Conservation (phyloP, 371 early-diverging fungal genomes). For the Actinomortierella wolfii region DNA sequence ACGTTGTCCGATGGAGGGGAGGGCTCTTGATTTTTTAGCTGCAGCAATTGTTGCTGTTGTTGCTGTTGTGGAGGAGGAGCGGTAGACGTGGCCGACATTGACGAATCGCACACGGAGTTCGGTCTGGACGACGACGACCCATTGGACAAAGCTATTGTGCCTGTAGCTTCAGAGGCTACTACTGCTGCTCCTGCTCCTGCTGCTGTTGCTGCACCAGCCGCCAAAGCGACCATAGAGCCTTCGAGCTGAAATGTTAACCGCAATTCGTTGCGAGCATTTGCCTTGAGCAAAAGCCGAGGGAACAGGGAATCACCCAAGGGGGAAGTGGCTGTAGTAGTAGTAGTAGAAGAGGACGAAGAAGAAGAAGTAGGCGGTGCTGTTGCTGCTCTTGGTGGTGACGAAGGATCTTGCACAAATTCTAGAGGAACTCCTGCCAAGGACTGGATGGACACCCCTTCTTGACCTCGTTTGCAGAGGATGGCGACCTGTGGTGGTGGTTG, state of each 20-base stretch:
- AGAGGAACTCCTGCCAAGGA: constrained; percentile 4
- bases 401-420: background rate
- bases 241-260: constrained; percentile 30
- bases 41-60: no score
- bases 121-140: background rate
- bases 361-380: background rate
- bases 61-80: no score
- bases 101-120: background rate
- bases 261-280: constrained; percentile 23
- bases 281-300: constrained; percentile 26
- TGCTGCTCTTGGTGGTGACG: background rate
- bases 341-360: constrained; percentile 3
- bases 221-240: constrained; percentile 14
- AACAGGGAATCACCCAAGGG: constrained; percentile 6
- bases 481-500: no score
- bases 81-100: no score
- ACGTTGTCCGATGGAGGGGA: no score
- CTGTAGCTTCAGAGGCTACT: background rate
- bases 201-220: constrained; percentile 1
- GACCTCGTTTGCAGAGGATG: constrained; percentile 14
- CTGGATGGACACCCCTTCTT: constrained; percentile 6
- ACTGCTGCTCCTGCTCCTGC: background rate
- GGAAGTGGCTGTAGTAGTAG: constrained; percentile 1
- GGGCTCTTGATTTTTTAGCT: no score
- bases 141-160: constrained; percentile 8